Evolutionary conservation across 208 protist species (phyloP).

Genomic region (Crithidia mellificae): DNA sequence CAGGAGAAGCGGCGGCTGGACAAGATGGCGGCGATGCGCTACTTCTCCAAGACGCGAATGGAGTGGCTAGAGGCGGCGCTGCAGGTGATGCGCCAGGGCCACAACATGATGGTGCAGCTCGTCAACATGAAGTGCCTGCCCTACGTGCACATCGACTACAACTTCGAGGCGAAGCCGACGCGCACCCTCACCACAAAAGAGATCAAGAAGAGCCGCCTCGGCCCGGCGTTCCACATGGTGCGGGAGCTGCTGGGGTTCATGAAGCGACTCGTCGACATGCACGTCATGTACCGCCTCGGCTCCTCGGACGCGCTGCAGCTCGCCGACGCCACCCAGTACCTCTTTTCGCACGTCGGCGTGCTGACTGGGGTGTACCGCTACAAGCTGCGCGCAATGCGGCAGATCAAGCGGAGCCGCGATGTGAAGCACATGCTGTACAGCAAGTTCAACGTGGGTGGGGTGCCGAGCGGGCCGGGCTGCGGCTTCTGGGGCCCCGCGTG

Average conservation of each 20-base stretch:
- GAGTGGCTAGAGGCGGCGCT: constrained; percentile 99
- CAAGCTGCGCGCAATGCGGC: constrained; percentile 99
- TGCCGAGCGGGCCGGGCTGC: constrained; percentile 98
- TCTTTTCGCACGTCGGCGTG: constrained; percentile 99
- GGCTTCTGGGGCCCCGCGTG: constrained; percentile 99
- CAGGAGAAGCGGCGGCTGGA: constrained; percentile 83
- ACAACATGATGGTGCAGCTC: constrained; percentile 99
- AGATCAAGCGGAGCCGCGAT: constrained; percentile 99
- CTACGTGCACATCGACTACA: constrained; percentile 99
- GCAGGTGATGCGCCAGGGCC: constrained; percentile 99
- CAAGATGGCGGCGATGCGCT: constrained; percentile 96
- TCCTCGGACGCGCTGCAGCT: constrained; percentile 99
- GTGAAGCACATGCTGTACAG: constrained; percentile 99
- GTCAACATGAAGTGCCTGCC: constrained; percentile 99
- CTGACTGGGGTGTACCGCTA: constrained; percentile 99
- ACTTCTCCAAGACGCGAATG: constrained; percentile 99
- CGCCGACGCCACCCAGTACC: constrained; percentile 99
- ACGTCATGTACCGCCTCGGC: constrained; percentile 99
- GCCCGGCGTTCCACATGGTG: constrained; percentile 99
- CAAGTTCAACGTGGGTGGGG: constrained; percentile 98
- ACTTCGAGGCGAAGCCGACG: constrained; percentile 99
- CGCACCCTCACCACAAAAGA: constrained; percentile 99
- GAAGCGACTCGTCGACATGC: constrained; percentile 99
- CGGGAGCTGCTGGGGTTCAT: constrained; percentile 99
- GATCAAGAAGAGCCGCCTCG: constrained; percentile 99